Base-by-base conservation (phyloP, 2,329 filamentous ascomycete genomes). In the Cladophialophora carrionii region DNA sequence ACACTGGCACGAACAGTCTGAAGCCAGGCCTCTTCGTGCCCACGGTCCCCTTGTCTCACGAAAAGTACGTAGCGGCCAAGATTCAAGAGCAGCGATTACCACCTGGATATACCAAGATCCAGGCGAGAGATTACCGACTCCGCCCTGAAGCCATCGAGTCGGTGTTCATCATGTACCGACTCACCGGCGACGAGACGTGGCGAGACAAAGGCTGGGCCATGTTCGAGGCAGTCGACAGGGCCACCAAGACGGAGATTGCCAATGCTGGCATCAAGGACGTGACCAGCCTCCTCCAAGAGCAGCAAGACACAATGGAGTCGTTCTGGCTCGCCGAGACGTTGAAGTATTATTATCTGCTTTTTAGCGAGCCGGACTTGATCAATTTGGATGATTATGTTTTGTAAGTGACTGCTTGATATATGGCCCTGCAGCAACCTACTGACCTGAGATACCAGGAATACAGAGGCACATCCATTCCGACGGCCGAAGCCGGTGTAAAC, bases 101-200 rank as follows among this genome's bases (percentile, higher is more conserved):
- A 12, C 71, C 75, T 14, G 79, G 80, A 5, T 76, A 81, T 68
- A 76, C 76, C 9, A 74, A 74, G 34, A 77, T 82, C 46, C 68
- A 70, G 1, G 72, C 72, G 10, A 72, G 76, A 2, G 73, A 78
- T 62, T 82, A 80, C 68, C 74, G 78, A 34, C 70, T 82, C 74
- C 73, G 79, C 7, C 90, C 90, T 22, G 90, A 94, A 77, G 90
- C 90, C 1, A 91, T 94, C 61, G 90, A 94, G 78, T 90, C 87
- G 14, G 85, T 95, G 4, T 94, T 91, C 76, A 85, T 91, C 73
- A 85, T 94, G 81, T 91, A 89, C 75, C 85, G 90, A 63, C 81
- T 91, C 64, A 92, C 89, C 0, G 90, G 89, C 29, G 85, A 90
- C 68, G 70, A 80, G 1, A 78, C 81, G 56, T 89, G 87, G 83